Evolutionary conservation across 768 basidiomycete genomes (phyloP), one percentile per base, ranked within the genome.

Genomic region (Rhodotorula sphaerocarpa): DNA sequence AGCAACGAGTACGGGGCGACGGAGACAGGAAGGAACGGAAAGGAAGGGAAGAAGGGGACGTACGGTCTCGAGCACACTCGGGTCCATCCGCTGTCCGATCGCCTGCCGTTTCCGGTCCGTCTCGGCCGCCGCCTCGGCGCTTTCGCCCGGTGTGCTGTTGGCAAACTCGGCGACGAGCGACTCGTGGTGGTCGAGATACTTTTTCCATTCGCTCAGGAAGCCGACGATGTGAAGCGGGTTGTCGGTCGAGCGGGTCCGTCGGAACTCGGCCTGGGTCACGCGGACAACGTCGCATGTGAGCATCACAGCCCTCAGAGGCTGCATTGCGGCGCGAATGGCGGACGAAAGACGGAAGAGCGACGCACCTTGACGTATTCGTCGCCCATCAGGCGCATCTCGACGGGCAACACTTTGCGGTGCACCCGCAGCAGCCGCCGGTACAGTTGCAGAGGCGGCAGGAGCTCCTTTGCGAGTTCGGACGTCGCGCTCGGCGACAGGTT

Each of bases 201-300:
- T 74, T 75, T 93, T 95, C 93, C 93, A 99, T 72, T 96, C 88
- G 5, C 86, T 86, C 14, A 97, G 79, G 73, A 99, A 99, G 4
- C 90, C 91, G 74, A 97, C 93, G 65, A 96, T 83, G 74, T 96
- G 84, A 12, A 85, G 79, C 5, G 90, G 88, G 75, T 97, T 96
- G 27, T 84, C 84, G 16, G 84, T 82, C 28, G 81, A 78, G 70
- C 78, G 83, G 67, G 95, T 92, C 50, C 86, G 79, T 11, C 87
- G 84, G 75, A 95, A 97, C 76, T 99, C 93, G 16, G 67, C 69
- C 77, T 88, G 63, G 7, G 5, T n/a, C n/a, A n/a, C n/a, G n/a
- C n/a, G n/a, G n/a, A n/a, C n/a, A n/a, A n/a, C n/a, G n/a, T n/a
- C n/a, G n/a, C n/a, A n/a, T n/a, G n/a, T n/a, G n/a, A n/a, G n/a